These are phyloP conservation scores for Datura wrightii DNA, from an alignment of 257 asterid species.

Conservation along the genomic window DNA sequence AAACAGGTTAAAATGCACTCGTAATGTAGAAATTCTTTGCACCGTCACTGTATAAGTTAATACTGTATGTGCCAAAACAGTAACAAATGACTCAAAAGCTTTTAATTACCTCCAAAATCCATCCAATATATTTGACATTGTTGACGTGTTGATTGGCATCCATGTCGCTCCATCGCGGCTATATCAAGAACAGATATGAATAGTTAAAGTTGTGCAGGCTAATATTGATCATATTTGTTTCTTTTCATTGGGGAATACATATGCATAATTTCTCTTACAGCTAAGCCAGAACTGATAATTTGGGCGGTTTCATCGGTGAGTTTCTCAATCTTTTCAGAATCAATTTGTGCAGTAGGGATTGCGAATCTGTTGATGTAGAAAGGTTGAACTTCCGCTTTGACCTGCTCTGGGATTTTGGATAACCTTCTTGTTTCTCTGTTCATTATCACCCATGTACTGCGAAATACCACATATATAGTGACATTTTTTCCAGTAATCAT, in stretches of 20 bases:
- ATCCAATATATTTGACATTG: conserved; percentile 88
- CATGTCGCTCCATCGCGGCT: conserved; percentile 97
- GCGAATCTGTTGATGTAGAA: conserved; percentile 65
- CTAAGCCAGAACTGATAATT: conserved; percentile 62
- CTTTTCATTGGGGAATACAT: neutral
- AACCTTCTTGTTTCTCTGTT: conserved; percentile 87
- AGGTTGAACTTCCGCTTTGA: conserved; percentile 68
- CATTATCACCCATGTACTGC: conserved; percentile 91
- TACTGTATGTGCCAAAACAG: neutral
- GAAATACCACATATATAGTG: neutral
- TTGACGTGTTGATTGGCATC: conserved; percentile 92
- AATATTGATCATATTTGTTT: too few species aligned
- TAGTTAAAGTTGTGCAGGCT: neutral
- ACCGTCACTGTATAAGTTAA: neutral
- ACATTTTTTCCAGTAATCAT: neutral
- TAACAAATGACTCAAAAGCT: neutral
- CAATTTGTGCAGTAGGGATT: conserved; percentile 52
- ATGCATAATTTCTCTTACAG: conserved; percentile 50
- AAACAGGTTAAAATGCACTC: neutral
- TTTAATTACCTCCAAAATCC: conserved; percentile 76
- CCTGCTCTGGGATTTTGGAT: conserved; percentile 79
- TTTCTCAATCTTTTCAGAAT: conserved; percentile 64
- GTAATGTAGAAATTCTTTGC: neutral
- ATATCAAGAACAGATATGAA: conserved; percentile 21
- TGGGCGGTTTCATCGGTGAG: conserved; percentile 65